Percentiles rank a stretch among this genome's conserved stretches.
These are phyloP conservation scores for Yarrowia sp. DNA, from an alignment of 805 yeast species.

Conservation along the genomic window DNA sequence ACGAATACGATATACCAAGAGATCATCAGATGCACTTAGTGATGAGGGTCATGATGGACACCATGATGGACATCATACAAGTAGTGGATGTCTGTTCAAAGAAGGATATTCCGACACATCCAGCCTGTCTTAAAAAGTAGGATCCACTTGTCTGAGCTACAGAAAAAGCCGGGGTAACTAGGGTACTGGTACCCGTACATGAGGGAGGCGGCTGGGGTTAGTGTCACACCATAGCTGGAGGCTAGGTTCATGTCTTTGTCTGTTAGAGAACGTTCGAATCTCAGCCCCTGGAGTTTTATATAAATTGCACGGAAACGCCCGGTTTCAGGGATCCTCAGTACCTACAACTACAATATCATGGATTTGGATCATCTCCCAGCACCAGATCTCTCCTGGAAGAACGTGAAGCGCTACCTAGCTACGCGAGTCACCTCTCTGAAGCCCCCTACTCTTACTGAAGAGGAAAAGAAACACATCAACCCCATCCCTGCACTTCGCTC, in stretches of 20 bases:
- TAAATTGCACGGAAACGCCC: no score
- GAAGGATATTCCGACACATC: no score
- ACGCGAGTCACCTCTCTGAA: conserved; percentile 18
- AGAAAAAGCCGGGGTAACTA: conserved; percentile 3
- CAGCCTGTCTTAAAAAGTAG: neutral
- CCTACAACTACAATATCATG: neutral
- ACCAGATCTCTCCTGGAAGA: conserved; percentile 13
- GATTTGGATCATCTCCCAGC: neutral
- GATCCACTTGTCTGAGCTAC: neutral
- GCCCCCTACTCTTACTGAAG: conserved; percentile 1
- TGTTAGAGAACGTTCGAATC: no score
- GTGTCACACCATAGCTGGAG: neutral
- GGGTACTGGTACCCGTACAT: conserved; percentile 1
- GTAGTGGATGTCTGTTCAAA: no score
- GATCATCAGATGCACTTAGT: neutral
- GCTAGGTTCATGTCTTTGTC: neutral
- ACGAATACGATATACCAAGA: conserved; percentile 18
- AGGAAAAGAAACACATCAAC: conserved; percentile 24
- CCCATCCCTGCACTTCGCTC: conserved; percentile 16
- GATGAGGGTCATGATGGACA: neutral
- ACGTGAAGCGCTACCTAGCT: conserved; percentile 8
- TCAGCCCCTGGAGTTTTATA: no score
- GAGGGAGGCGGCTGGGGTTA: conserved; percentile 3
- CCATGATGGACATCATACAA: no score
- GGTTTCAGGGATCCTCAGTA: no score